Percentiles rank a stretch among this genome's conserved stretches.
Conservation (phyloP, 2,329 filamentous ascomycete genomes). For the Talaromyces sp. region DNA sequence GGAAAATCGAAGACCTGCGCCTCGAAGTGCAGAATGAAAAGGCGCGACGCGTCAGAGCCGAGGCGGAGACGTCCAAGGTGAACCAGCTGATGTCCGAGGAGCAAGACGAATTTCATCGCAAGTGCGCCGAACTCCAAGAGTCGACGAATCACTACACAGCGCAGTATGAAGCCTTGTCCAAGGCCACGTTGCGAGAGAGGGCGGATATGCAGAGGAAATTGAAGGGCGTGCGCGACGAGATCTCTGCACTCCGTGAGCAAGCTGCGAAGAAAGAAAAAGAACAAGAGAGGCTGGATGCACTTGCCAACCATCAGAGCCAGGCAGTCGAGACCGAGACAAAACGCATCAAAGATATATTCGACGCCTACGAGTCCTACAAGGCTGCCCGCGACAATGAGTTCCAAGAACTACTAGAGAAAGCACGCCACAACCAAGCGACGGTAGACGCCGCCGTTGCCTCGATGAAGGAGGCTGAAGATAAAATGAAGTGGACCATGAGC, state of each 20-base stretch:
- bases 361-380: slow-evolving; percentile 39
- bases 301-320: slow-evolving; percentile 42
- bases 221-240: slow-evolving; percentile 30
- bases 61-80: slow-evolving; percentile 32
- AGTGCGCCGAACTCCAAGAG: slow-evolving; percentile 33
- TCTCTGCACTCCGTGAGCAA: slow-evolving; percentile 28
- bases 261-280: slow-evolving; percentile 33
- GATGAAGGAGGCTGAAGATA: slow-evolving; percentile 35
- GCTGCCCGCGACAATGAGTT: slow-evolving; percentile 36
- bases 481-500: slow-evolving; percentile 47
- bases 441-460: slow-evolving; percentile 35
- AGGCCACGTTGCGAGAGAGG: slow-evolving; percentile 35
- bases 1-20: slow-evolving; percentile 43
- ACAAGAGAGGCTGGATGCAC: slow-evolving; percentile 36
- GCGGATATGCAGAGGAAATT: slow-evolving; percentile 34
- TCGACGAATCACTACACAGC: slow-evolving; percentile 32
- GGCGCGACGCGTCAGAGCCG: slow-evolving; percentile 34
- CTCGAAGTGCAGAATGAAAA: slow-evolving; percentile 38
- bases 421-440: slow-evolving; percentile 22
- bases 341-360: slow-evolving; percentile 33
- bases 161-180: slow-evolving; percentile 41
- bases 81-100: slow-evolving; percentile 35
- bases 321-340: slow-evolving; percentile 37
- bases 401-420: slow-evolving; percentile 25
- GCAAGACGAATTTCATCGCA: slow-evolving; percentile 35